Conservation (phyloP, 352 stramenopile genomes). For the Phytophthora niederhauseri region DNA sequence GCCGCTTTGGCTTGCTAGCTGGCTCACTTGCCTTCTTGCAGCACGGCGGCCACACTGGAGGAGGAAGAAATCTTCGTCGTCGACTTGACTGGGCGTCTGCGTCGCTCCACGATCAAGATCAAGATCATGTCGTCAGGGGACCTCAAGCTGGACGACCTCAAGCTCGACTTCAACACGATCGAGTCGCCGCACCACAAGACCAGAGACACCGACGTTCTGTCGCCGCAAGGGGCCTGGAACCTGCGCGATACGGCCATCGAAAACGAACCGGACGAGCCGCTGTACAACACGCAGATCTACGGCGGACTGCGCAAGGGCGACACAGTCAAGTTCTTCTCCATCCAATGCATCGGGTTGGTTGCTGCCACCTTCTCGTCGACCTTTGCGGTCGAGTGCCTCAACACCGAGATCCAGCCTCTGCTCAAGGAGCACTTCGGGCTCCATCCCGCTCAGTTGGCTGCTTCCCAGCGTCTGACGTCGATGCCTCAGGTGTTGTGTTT, state of each 20-base stretch:
- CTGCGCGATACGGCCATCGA: conserved; percentile 10
- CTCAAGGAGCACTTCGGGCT: conserved; percentile 41
- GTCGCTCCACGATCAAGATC: conserved; percentile 17
- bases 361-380: conserved; percentile 48
- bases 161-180: conserved; percentile 23
- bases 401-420: conserved; percentile 30
- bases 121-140: conserved; percentile 17
- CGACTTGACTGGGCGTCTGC: conserved; percentile 26
- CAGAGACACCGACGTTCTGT: background rate
- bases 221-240: background rate
- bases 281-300: conserved; percentile 68
- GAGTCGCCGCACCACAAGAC: conserved; percentile 8
- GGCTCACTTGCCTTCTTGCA: conserved; percentile 24
- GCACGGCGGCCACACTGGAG: conserved; percentile 14
- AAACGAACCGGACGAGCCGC: conserved; percentile 26
- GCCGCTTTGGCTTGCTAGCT: no score
- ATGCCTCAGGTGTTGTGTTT: conserved; percentile 80
- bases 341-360: conserved; percentile 40
- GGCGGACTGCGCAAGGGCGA: conserved; percentile 50
- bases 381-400: conserved; percentile 39
- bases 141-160: conserved; percentile 8
- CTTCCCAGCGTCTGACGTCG: conserved; percentile 43
- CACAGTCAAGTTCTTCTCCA: conserved; percentile 45
- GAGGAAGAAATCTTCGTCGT: conserved; percentile 34
- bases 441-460: conserved; percentile 16